Evolutionary conservation across 2,329 filamentous ascomycete species (phyloP).

Genomic region (Penicillium sp.): DNA sequence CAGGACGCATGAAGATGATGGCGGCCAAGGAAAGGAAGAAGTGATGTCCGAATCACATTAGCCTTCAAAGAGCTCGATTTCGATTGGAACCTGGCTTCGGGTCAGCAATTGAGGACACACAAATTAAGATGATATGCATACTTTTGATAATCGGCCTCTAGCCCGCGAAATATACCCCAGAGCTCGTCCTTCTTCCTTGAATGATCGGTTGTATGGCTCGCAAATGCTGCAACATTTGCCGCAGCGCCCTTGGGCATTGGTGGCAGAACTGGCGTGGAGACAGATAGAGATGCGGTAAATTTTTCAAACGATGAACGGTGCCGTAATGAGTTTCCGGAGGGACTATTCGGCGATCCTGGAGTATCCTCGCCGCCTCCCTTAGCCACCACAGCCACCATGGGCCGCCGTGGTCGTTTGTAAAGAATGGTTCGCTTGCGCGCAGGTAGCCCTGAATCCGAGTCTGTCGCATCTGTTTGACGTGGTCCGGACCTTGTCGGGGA

Average conservation of each 20-base stretch:
- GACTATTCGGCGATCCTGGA: conserved; percentile 40
- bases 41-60: conserved; percentile 69
- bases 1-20: conserved; percentile 71
- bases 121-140: conserved; percentile 34
- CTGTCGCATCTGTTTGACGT: conserved; percentile 23
- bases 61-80: conserved; percentile 77
- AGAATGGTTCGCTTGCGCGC: conserved; percentile 37
- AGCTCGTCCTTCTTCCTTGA: conserved; percentile 70
- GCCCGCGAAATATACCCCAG: conserved; percentile 68
- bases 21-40: conserved; percentile 77
- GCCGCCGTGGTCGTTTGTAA: conserved; percentile 44
- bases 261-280: conserved; percentile 52
- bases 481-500: conserved; percentile 25
- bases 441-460: conserved; percentile 27
- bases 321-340: conserved; percentile 46
- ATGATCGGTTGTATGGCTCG: conserved; percentile 33
- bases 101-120: conserved; percentile 13
- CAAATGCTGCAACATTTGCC: conserved; percentile 41
- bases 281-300: conserved; percentile 45
- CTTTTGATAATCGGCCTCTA: conserved; percentile 72
- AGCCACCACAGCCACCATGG: conserved; percentile 44
- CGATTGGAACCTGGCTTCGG: conserved; percentile 63
- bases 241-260: conserved; percentile 52
- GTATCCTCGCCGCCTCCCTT: conserved; percentile 40
- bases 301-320: conserved; percentile 53